Evolutionary conservation across 169 alveolate genomes (phyloP).

Genomic region (Cryptosporidium xiaoi): DNA sequence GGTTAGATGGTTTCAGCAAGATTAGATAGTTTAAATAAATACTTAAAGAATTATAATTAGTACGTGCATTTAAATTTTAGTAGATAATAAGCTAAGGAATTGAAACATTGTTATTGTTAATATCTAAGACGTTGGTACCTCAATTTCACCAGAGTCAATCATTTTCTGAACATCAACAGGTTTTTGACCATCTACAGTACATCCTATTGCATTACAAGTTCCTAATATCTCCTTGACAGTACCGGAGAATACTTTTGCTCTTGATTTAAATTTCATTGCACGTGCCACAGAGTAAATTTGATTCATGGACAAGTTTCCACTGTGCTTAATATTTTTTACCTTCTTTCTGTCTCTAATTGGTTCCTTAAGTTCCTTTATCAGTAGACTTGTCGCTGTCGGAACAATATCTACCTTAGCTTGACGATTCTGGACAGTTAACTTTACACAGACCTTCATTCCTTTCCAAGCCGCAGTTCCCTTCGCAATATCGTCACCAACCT

Average conservation of each 20-base stretch:
- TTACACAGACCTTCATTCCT: slow-evolving; percentile 94
- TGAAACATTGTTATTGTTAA: too few relatives aligned
- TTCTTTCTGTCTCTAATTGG: slow-evolving; percentile 96
- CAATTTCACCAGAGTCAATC: slow-evolving; percentile 90
- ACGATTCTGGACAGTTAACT: slow-evolving; percentile 92
- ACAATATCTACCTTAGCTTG: slow-evolving; percentile 92
- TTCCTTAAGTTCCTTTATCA: slow-evolving; percentile 95
- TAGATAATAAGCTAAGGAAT: background rate
- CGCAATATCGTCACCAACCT: slow-evolving; percentile 97
- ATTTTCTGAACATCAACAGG: slow-evolving; percentile 90
- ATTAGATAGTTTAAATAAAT: slow-evolving; percentile 52
- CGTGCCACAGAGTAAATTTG: slow-evolving; percentile 92
- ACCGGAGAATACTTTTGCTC: slow-evolving; percentile 93
- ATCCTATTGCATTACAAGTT: slow-evolving; percentile 96
- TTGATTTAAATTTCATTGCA: slow-evolving; percentile 90
- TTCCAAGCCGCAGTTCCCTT: slow-evolving; percentile 96
- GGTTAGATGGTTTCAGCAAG: background rate
- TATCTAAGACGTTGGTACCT: slow-evolving; percentile 81
- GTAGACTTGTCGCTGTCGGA: slow-evolving; percentile 95
- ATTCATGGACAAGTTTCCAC: slow-evolving; percentile 95
- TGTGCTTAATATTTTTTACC: slow-evolving; percentile 94
- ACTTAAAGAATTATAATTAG: slow-evolving; percentile 27
- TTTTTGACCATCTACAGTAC: slow-evolving; percentile 95
- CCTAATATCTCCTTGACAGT: slow-evolving; percentile 97
- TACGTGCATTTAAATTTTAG: background rate